These are phyloP conservation scores for Penicillium salamii DNA, from an alignment of 495 filamentous ascomycete genomes.

Conservation along the genomic window DNA sequence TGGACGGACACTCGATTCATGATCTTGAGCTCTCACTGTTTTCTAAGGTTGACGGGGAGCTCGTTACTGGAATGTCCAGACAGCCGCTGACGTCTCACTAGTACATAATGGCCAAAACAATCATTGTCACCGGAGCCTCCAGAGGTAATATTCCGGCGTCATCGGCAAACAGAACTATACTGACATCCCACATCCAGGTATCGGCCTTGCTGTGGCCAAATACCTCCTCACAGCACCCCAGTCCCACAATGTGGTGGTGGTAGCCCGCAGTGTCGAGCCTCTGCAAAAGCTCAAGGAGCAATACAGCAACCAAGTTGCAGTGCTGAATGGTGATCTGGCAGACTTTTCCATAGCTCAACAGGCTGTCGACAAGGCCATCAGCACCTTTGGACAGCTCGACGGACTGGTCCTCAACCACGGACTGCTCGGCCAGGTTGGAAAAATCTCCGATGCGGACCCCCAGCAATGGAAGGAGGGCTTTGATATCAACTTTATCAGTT, in stretches of 20 bases:
- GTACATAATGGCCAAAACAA: conserved; percentile 48
- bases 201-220: conserved; percentile 76
- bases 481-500: conserved; percentile 81
- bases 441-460: conserved; percentile 57
- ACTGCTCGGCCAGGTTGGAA: conserved; percentile 71
- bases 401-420: conserved; percentile 88
- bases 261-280: conserved; percentile 66
- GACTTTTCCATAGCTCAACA: conserved; percentile 59
- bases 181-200: conserved; percentile 49
- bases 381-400: conserved; percentile 70
- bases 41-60: too few species aligned
- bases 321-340: conserved; percentile 72
- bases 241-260: conserved; percentile 68
- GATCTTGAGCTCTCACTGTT: too few species aligned
- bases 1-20: too few species aligned
- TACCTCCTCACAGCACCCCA: conserved; percentile 60
- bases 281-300: conserved; percentile 64
- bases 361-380: conserved; percentile 60
- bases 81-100: not conserved
- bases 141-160: conserved; percentile 41
- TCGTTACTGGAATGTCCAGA: too few species aligned
- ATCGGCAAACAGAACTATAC: not conserved
- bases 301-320: conserved; percentile 65
- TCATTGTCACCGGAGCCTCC: conserved; percentile 64
- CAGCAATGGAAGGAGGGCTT: conserved; percentile 76